phyloP scores from a whole-genome alignment of 2,329 filamentous ascomycete genomes.

The Keithomyces neogunnii region DNA sequence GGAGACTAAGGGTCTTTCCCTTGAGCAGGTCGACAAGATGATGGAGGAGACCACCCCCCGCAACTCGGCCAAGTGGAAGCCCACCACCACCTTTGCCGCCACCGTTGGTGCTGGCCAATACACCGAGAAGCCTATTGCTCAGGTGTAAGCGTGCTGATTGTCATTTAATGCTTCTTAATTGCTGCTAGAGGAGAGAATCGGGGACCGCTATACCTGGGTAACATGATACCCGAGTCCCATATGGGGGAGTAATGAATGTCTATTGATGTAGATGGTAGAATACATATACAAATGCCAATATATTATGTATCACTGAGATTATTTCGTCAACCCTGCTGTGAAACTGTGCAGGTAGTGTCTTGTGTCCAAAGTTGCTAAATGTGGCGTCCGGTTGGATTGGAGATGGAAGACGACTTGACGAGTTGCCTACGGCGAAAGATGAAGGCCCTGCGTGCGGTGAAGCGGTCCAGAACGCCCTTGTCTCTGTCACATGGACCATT shows the following conservation, averaged over 20 bases:
- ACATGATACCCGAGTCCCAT: neutral
- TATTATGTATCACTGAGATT: constrained; percentile 8
- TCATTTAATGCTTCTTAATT: neutral
- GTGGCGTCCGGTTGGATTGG: too few relatives aligned
- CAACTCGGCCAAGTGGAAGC: constrained; percentile 68
- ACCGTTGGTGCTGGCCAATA: constrained; percentile 24
- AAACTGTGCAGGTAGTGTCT: neutral
- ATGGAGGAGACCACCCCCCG: constrained; percentile 77
- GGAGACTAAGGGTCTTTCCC: constrained; percentile 67
- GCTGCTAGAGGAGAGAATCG: neutral
- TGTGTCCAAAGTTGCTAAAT: too few relatives aligned
- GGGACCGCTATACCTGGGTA: neutral
- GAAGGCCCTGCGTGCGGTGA: too few relatives aligned
- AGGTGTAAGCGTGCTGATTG: neutral
- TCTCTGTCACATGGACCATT: too few relatives aligned
- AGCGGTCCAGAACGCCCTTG: too few relatives aligned
- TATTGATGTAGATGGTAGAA: neutral
- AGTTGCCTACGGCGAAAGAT: too few relatives aligned
- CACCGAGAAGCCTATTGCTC: constrained; percentile 20
- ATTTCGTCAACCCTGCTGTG: neutral
- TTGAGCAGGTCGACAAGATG: constrained; percentile 80
- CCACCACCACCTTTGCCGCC: constrained; percentile 58
- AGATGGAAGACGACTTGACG: too few relatives aligned
- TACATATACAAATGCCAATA: neutral
- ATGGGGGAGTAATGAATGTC: neutral